Percentiles rank a stretch among this genome's conserved stretches.
Conservation (phyloP, 163 green algal genomes). For the Prototheca cutis region DNA sequence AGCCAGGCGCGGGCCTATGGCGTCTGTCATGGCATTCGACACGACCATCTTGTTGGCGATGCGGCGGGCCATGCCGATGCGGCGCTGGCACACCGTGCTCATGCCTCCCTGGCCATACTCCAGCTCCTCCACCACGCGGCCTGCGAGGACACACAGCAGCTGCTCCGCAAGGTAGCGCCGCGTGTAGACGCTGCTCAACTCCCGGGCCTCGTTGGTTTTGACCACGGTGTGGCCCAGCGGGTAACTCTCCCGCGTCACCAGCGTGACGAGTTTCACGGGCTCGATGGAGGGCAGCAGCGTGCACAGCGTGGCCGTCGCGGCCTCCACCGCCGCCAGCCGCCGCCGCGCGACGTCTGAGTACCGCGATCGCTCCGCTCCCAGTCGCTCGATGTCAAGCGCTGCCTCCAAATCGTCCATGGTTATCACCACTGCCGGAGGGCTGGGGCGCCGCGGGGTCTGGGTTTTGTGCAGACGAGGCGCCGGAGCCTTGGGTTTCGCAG, state of each 20-base stretch:
- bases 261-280: constrained; percentile 63
- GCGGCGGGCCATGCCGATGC: constrained; percentile 36
- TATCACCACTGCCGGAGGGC: too few relatives aligned
- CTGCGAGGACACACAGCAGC: constrained; percentile 63
- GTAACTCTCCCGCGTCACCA: constrained; percentile 59
- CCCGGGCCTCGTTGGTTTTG: constrained; percentile 66
- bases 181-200: constrained; percentile 73
- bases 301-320: constrained; percentile 53
- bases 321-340: constrained; percentile 62
- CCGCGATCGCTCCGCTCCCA: constrained; percentile 26
- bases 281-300: constrained; percentile 83
- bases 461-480: too few relatives aligned
- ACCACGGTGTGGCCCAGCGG: constrained; percentile 76
- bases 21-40: constrained; percentile 28
- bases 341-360: constrained; percentile 28
- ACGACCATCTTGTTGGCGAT: constrained; percentile 52
- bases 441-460: too few relatives aligned
- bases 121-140: constrained; percentile 29
- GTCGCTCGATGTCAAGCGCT: constrained; percentile 47
- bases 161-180: constrained; percentile 74
- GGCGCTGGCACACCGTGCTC: constrained; percentile 55
- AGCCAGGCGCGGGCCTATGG: constrained; percentile 13
- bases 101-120: constrained; percentile 60
- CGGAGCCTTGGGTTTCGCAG: too few relatives aligned
- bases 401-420: constrained; percentile 38